Conservation (phyloP, 1,284 basidiomycete genomes). For the Amylostereum areolatum region DNA sequence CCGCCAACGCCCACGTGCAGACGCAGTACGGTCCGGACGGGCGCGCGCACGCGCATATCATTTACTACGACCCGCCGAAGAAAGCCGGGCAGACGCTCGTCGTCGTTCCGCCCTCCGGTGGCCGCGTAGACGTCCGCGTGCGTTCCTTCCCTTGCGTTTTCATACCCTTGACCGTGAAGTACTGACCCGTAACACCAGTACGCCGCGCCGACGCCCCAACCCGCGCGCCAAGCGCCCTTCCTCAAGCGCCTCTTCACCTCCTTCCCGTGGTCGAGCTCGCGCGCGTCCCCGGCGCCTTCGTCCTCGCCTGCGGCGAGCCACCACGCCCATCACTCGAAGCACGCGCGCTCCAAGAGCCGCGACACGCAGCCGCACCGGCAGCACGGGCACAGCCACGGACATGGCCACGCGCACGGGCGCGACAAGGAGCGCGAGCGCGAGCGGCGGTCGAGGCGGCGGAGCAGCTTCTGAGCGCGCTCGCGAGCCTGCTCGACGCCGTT, state of each 20-base stretch:
- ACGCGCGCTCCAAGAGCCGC: too few relatives aligned
- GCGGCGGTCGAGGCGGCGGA: too few relatives aligned
- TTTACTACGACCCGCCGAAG: conserved; percentile 7
- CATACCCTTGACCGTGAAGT: conserved; percentile 5
- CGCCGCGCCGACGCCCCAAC: conserved; percentile 1
- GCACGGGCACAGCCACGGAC: too few relatives aligned
- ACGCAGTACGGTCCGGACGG: too few relatives aligned
- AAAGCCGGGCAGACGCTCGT: conserved; percentile 7
- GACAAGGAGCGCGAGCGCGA: too few relatives aligned
- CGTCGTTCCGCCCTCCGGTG: conserved; percentile 7
- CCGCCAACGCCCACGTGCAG: conserved; percentile 6
- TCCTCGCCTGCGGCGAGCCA: too few relatives aligned
- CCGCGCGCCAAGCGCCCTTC: conserved; percentile 7
- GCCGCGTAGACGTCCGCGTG: too few relatives aligned
- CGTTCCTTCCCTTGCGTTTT: conserved; percentile 1
- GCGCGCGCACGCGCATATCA: conserved; percentile 1
- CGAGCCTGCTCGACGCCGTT: too few relatives aligned
- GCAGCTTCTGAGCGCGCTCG: too few relatives aligned
- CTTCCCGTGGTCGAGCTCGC: conserved; percentile 7
- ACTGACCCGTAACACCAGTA: conserved; percentile 2
- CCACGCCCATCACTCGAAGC: too few relatives aligned
- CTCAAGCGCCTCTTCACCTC: conserved; percentile 11
- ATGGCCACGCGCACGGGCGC: too few relatives aligned
- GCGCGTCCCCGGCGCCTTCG: background rate
- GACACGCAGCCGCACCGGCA: too few relatives aligned